phyloP scores from a whole-genome alignment of 495 filamentous ascomycete species.

The Trichoderma orchidacearum region DNA sequence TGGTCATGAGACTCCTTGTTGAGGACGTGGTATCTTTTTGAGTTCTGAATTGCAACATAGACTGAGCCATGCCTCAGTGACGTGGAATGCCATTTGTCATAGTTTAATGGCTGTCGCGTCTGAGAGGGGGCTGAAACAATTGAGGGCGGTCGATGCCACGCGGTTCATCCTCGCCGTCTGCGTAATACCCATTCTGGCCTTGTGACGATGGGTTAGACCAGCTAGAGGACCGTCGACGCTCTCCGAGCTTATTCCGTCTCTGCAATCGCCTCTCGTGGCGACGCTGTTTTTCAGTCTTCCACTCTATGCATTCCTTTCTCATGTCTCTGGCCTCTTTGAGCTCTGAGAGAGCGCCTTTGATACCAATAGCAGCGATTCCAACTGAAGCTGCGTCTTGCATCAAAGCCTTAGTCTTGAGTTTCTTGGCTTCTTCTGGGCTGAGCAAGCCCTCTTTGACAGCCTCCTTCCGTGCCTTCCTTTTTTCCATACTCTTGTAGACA shows the following conservation, averaged over 20 bases:
- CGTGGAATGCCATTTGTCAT: no score
- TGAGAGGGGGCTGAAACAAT: neutral
- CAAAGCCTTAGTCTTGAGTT: constrained; percentile 58
- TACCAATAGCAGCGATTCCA: constrained; percentile 73
- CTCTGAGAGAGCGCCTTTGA: constrained; percentile 69
- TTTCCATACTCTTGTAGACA: constrained; percentile 64
- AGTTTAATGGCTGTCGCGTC: neutral
- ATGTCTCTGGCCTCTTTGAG: constrained; percentile 32
- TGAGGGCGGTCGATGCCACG: neutral
- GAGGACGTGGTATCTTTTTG: no score
- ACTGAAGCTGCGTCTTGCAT: constrained; percentile 64
- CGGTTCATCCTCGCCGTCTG: neutral
- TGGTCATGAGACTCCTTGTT: neutral
- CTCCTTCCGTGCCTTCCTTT: constrained; percentile 54
- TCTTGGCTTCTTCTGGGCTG: constrained; percentile 57
- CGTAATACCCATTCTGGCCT: constrained; percentile 12
- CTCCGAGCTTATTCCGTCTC: constrained; percentile 11
- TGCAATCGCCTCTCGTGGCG: constrained; percentile 26
- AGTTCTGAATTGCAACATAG: no score
- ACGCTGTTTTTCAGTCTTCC: constrained; percentile 23
- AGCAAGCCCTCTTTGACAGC: constrained; percentile 63
- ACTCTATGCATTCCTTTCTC: constrained; percentile 24
- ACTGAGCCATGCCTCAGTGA: no score
- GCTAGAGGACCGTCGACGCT: constrained; percentile 10
- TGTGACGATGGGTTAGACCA: constrained; percentile 19